These are phyloP conservation scores for Amanita muscaria DNA, from an alignment of 768 basidiomycete species.

Conservation along the genomic window DNA sequence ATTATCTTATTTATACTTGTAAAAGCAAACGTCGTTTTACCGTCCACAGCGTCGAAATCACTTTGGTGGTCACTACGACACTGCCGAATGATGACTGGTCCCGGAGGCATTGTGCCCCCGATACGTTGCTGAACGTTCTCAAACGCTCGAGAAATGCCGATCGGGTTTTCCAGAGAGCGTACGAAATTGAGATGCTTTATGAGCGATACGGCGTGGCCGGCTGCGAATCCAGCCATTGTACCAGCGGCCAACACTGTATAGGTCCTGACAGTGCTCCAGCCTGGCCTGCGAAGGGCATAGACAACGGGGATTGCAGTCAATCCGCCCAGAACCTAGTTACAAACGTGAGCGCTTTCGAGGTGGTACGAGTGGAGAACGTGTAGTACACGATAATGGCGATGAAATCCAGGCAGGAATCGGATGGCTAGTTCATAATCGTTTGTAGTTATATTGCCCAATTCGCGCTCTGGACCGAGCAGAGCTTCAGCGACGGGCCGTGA, in stretches of 20 bases:
- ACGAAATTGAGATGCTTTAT: slow-evolving; percentile 28
- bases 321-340: slow-evolving; percentile 11
- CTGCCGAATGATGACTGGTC: slow-evolving; percentile 22
- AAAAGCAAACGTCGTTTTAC: slow-evolving; percentile 2
- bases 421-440: slow-evolving; percentile 51
- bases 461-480: slow-evolving; percentile 45
- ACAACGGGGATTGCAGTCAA: slow-evolving; percentile 11
- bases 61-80: slow-evolving; percentile 7
- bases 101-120: slow-evolving; percentile 18
- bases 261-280: slow-evolving; percentile 15
- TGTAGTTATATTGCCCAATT: slow-evolving; percentile 37
- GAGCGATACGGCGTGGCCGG: slow-evolving; percentile 22
- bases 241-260: slow-evolving; percentile 15
- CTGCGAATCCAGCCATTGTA: slow-evolving; percentile 21
- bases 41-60: background rate
- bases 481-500: slow-evolving; percentile 31
- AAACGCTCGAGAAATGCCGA: slow-evolving; percentile 31
- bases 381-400: slow-evolving; percentile 30
- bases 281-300: slow-evolving; percentile 16
- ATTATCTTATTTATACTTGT: too few relatives aligned
- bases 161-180: slow-evolving; percentile 30
- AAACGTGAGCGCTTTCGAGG: slow-evolving; percentile 1
- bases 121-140: slow-evolving; percentile 38
- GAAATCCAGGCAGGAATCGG: slow-evolving; percentile 42
- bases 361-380: background rate